Conservation (phyloP, 2,329 filamentous ascomycete species). For the Verticillium albo-atrum region DNA sequence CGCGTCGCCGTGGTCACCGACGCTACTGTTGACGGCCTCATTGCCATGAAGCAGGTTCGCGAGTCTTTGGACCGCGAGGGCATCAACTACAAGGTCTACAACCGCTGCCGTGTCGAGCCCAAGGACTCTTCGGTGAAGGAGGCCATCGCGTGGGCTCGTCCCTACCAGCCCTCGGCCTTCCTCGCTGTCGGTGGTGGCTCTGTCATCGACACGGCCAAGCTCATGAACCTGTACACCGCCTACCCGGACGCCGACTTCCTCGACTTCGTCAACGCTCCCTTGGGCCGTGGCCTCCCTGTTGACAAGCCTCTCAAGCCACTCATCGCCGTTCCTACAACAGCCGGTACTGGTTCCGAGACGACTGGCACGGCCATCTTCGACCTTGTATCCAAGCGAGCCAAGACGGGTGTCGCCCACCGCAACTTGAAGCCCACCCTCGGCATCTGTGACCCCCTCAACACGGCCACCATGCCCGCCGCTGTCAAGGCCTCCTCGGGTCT, state of each 20-base stretch:
- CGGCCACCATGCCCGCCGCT: conserved; percentile 88
- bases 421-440: conserved; percentile 94
- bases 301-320: conserved; percentile 66
- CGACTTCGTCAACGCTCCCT: conserved; percentile 94
- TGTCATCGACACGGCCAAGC: conserved; percentile 96
- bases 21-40: conserved; percentile 70
- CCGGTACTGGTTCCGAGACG: conserved; percentile 86
- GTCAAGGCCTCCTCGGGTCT: conserved; percentile 90
- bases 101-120: conserved; percentile 78
- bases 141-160: conserved; percentile 81
- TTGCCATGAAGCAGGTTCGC: conserved; percentile 85
- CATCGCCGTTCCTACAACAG: conserved; percentile 80
- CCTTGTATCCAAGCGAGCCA: conserved; percentile 80
- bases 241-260: conserved; percentile 92
- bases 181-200: conserved; percentile 89
- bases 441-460: conserved; percentile 83
- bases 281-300: conserved; percentile 81
- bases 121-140: conserved; percentile 91
- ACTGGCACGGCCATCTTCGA: conserved; percentile 99
- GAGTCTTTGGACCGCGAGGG: conserved; percentile 76
- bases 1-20: conserved; percentile 93
- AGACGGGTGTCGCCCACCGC: conserved; percentile 93
- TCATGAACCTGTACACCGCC: conserved; percentile 94
- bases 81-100: conserved; percentile 76
- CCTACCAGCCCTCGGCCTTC: conserved; percentile 80